Percentiles rank a stretch among this genome's conserved stretches.
Conservation (phyloP, 2,329 filamentous ascomycete genomes). For the Rhynchosporium graminicola region DNA sequence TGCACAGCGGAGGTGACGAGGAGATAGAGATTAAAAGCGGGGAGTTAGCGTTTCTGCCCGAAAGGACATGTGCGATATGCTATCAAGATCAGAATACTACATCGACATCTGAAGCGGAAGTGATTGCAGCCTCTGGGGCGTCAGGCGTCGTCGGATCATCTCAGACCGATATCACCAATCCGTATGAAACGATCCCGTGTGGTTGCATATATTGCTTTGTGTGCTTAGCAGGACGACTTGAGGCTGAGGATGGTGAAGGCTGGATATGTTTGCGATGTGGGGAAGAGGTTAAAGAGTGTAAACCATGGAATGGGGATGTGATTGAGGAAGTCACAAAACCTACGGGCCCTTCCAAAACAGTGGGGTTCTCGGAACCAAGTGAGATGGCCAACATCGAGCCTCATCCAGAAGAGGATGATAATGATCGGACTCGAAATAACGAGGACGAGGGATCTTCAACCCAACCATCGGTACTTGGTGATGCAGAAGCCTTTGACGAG, state of each 20-base stretch:
- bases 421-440: slow-evolving; percentile 37
- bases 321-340: slow-evolving; percentile 54
- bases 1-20: slow-evolving; percentile 53
- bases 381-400: slow-evolving; percentile 31
- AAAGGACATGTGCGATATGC: slow-evolving; percentile 94
- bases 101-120: slow-evolving; percentile 71
- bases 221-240: slow-evolving; percentile 85
- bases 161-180: slow-evolving; percentile 92
- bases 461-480: slow-evolving; percentile 29
- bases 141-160: slow-evolving; percentile 82
- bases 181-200: slow-evolving; percentile 88
- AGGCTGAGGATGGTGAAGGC: slow-evolving; percentile 90
- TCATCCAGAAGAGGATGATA: slow-evolving; percentile 27
- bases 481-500: slow-evolving; percentile 36
- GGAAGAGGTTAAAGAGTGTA: slow-evolving; percentile 78
- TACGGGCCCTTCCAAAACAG: slow-evolving; percentile 52
- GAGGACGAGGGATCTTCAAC: slow-evolving; percentile 25
- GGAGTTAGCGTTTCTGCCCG: slow-evolving; percentile 82
- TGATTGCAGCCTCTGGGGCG: slow-evolving; percentile 66
- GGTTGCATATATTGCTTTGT: slow-evolving; percentile 96
- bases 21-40: slow-evolving; percentile 61
- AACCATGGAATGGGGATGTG: slow-evolving; percentile 90
- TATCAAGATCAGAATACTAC: slow-evolving; percentile 87
- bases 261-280: slow-evolving; percentile 92
- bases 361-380: slow-evolving; percentile 54